These are phyloP conservation scores for Wickerhamomyces queroliae DNA, from an alignment of 805 yeast species.

Conservation along the genomic window DNA sequence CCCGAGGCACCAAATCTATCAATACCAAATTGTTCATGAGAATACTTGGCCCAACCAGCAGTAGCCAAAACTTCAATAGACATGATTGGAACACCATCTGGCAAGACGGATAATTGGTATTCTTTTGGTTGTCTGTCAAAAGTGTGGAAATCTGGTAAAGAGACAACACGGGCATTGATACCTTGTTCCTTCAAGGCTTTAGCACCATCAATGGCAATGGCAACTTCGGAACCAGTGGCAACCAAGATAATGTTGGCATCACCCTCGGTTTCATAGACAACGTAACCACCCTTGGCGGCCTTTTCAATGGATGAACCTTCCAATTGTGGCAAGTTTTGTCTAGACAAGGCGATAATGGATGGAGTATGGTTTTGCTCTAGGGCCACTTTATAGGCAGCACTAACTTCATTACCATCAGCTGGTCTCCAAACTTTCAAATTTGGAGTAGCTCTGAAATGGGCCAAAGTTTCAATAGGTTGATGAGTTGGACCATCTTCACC, in stretches of 20 bases:
- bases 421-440: conserved; percentile 87
- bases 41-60: conserved; percentile 88
- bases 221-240: conserved; percentile 92
- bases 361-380: conserved; percentile 61
- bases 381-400: conserved; percentile 75
- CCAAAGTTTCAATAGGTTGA: conserved; percentile 86
- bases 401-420: conserved; percentile 85
- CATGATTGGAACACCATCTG: conserved; percentile 89
- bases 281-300: conserved; percentile 94
- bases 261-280: conserved; percentile 52
- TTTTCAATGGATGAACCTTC: conserved; percentile 88
- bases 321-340: conserved; percentile 90
- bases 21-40: conserved; percentile 95
- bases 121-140: conserved; percentile 79
- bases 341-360: conserved; percentile 67
- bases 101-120: conserved; percentile 82
- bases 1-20: conserved; percentile 97
- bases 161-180: conserved; percentile 75
- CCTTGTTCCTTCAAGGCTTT: conserved; percentile 62
- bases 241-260: conserved; percentile 69
- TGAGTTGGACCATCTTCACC: conserved; percentile 96
- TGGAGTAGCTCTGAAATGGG: conserved; percentile 82
- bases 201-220: conserved; percentile 76
- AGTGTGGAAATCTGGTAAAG: conserved; percentile 88
- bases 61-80: conserved; percentile 93